Conservation (phyloP, 352 stramenopile species). For the Globisporangium iwayamae region DNA sequence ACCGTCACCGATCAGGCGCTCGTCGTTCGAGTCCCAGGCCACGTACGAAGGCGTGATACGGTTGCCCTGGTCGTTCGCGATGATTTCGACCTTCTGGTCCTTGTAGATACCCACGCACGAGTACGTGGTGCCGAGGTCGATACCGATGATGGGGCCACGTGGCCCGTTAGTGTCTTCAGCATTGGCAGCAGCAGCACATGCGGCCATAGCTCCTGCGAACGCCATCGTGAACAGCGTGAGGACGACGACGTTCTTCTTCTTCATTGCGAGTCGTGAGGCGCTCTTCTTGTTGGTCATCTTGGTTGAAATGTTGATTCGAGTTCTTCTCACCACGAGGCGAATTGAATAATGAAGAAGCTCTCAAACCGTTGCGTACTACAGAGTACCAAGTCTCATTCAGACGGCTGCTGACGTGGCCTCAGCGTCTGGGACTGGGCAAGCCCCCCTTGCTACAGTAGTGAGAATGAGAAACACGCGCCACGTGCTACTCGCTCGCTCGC, state of each 20-base stretch:
- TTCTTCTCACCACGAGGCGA: neutral
- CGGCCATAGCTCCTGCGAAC: conserved; percentile 18
- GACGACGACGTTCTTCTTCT: conserved; percentile 14
- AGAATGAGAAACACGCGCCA: neutral
- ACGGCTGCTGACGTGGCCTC: neutral
- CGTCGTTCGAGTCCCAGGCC: conserved; percentile 93
- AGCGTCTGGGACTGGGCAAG: neutral
- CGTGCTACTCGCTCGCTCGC: neutral
- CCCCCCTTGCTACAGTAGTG: neutral
- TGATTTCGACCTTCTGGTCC: conserved; percentile 96
- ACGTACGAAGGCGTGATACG: conserved; percentile 99
- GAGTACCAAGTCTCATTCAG: neutral
- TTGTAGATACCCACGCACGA: conserved; percentile 93
- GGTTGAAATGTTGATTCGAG: neutral
- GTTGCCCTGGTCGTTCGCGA: conserved; percentile 97
- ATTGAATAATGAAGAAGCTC: neutral
- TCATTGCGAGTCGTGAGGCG: neutral
- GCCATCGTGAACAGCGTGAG: conserved; percentile 42
- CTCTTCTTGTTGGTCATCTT: neutral
- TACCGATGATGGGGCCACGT: conserved; percentile 60
- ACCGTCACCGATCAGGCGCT: conserved; percentile 97
- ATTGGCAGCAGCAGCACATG: conserved; percentile 13
- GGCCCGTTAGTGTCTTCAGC: conserved; percentile 55
- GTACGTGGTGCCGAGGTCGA: conserved; percentile 51
- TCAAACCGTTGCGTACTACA: neutral